Evolutionary conservation across 2,329 filamentous ascomycete species (phyloP), one percentile per base, ranked within the genome.

Genomic region (Monosporascus sp.): DNA sequence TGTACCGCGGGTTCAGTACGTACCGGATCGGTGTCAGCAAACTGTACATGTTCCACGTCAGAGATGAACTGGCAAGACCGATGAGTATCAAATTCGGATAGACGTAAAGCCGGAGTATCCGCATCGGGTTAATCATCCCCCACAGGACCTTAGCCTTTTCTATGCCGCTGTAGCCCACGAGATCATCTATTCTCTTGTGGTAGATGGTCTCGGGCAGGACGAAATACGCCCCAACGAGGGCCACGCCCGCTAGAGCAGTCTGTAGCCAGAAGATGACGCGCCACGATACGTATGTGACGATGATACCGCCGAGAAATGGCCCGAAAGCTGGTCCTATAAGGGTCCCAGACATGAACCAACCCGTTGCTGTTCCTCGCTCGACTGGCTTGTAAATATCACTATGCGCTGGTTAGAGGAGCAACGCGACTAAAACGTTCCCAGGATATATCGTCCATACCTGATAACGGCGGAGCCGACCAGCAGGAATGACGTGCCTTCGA

Each of bases 261-360:
- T 91, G 88, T 0, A 92, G 74, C 84, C 87, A 91, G 72, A 91
- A 91, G 51, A 91, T 90, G 43, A 82, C 81, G 19, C 87, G 78
- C 89, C 89, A 93, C 2, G 78, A 81, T 7, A 78, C 76, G 68
- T 84, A 91, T 0, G 87, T 91, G 17, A 91, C 86, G 49, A 93
- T 89, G 45, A 91, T 84, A 24, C 88, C 89, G 52, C 88, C 83
- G 9, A 91, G 74, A 61, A 90, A 88, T 0, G 83, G 82, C 0
- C 88, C 87, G 63, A 88, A 76, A 1, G 84, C 85, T 7, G 88
- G 88, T 0, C 88, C 88, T 46, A 90, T 82, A 0, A 91, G 73
- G 0, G 85, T 89, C 0, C 87, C 87, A 0, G 79, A 83, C 40
- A 90, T 68, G 62, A 90, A 90, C 84, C 85, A 91, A 1, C 86